Evolutionary conservation across 1,284 basidiomycete genomes (phyloP), one percentile per base, ranked within the genome.

Genomic region (Moniliophthora roreri): DNA sequence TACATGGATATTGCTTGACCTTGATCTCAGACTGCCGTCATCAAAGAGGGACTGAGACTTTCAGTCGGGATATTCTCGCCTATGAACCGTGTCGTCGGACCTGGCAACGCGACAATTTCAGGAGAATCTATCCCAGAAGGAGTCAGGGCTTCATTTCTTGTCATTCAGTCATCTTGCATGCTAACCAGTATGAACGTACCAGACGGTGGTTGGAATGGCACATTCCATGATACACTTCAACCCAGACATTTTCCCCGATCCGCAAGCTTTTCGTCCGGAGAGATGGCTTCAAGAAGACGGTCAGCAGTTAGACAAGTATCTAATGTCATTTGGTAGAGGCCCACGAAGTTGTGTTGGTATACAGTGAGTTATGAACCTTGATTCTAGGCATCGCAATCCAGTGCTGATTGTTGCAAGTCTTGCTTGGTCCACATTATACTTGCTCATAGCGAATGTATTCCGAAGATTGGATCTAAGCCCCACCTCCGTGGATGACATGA

Each of bases 281-380:
- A 39, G 52, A 21, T 53, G 52, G 52, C 46, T 59, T 13, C 54
- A 49, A 50, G 11, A 4, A 4, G 2, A 24, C 20, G 36, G 50
- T 0, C 52, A 58, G 28, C 46, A 45, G 10, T 42, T 64, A 10
- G 63, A 63, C 1, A 41, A 42, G 28, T 63, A 56, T 48, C 51
- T 65, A 1, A 58, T 65, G 11, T 24, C 50, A 2, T 65, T 65
- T 39, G 59, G 57, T 5, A 60, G 56, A 40, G 63, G 63, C 3
- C 63, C 63, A 15, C 44, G 63, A 16, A 64, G 61, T 41, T 65
- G 63, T 39, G 38, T 65, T 13, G 63, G 63, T 11, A 58, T 62
- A 20, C 64, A 65, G 63, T 65, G 24, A 35, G 62, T 18, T 6
- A 16, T 32, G 2, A 13, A 10, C 24, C 8, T 16, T 16, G n/a